These are phyloP conservation scores for Anisodus tanguticus DNA, from an alignment of 257 asterid species.

Conservation along the genomic window DNA sequence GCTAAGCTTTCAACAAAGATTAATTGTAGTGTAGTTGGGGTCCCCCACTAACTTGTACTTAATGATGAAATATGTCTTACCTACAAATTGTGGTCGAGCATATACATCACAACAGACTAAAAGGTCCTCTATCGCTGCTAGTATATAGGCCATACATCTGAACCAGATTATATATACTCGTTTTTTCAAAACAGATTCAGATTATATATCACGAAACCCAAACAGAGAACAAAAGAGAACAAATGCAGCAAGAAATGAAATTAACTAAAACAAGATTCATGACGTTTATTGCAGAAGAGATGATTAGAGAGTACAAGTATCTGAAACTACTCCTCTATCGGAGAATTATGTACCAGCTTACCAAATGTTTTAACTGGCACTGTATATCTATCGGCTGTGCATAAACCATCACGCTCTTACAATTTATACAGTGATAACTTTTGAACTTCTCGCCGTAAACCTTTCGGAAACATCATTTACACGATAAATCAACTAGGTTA, in stretches of 20 bases:
- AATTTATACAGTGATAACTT: background rate
- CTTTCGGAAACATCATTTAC: background rate
- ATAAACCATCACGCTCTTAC: background rate
- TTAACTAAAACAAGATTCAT: background rate
- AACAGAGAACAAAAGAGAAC: background rate
- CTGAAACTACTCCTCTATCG: background rate
- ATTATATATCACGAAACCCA: background rate
- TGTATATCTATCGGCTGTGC: background rate
- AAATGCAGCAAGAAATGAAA: too few species aligned
- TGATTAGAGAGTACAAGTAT: background rate
- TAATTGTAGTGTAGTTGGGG: background rate
- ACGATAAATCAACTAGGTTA: slow-evolving; percentile 25
- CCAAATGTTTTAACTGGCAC: background rate
- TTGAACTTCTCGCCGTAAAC: background rate
- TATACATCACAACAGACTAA: too few species aligned
- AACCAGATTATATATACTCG: background rate
- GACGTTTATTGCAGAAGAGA: background rate
- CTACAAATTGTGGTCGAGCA: too few species aligned
- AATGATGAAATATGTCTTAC: too few species aligned
- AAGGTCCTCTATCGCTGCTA: too few species aligned
- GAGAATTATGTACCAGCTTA: background rate
- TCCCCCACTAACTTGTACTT: too few species aligned
- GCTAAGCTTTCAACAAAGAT: background rate
- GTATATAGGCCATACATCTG: too few species aligned
- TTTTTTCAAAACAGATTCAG: background rate